Evolutionary conservation across 352 stramenopile species (phyloP), one percentile per base, ranked within the genome.

Genomic region (Pythium coloratum): DNA sequence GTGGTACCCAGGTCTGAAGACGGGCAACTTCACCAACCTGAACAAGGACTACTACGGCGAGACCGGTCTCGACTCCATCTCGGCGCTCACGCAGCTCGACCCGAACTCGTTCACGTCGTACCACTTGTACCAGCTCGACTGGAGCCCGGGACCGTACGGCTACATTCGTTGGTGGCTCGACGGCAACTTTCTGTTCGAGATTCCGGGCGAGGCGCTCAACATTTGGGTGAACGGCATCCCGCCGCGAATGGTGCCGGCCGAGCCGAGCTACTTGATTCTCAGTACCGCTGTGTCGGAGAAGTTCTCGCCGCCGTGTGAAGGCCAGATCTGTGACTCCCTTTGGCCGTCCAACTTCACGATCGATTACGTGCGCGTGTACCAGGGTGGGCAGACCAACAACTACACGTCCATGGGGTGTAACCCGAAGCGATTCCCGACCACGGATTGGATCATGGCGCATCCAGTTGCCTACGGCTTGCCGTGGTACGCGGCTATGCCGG

Each of bases 271-370:
- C 70, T 70, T 99, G 51, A 99, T 99, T 84, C 81, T 99, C 50
- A 99, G 98, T 83, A 98, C 94, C 2, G 97, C 97, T 9, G 92
- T 99, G 40, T 99, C 95, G 2, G 96, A 97, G 33, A 99, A 98
- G 54, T 96, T 96, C 71, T 96, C 96, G 26, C 90, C 94, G 18
- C 91, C 88, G 47, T 99, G 96, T 62, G 71, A 86, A 6, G 86
- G 88, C 28, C 76, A 98, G 67, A 98, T 97, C 69, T 98, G 95
- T 70, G 82, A 98, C 72, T 98, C 95, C 47, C 40, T 95, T 20
- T 96, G 88, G 88, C 89, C 89, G 5, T 91, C 86, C 14, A 94
- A 95, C 73, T 97, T 98, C 71, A 96, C 91, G 53, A 98, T 99
- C 76, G 94, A 99, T 75, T 97, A 96, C 61, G 87, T 99, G 6